Conservation (phyloP, 2,329 filamentous ascomycete species). For the Colletotrichum liriopes region DNA sequence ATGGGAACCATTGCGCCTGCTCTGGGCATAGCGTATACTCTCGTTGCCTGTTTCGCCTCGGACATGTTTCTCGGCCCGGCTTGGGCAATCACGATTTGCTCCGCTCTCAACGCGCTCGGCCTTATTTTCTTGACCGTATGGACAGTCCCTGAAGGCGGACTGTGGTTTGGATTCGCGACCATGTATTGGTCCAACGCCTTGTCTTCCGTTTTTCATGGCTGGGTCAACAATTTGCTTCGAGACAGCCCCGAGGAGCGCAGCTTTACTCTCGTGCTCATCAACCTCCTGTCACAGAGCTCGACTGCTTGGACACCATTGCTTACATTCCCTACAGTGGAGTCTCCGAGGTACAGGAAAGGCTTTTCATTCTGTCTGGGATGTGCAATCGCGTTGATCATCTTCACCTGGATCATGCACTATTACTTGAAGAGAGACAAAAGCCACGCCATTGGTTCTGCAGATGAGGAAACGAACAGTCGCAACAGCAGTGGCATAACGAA, state of each 20-base stretch:
- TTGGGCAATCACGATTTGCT: constrained; percentile 52
- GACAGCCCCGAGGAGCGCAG: constrained; percentile 30
- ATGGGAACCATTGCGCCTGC: constrained; percentile 50
- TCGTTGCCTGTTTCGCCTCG: constrained; percentile 16
- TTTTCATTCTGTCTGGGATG: constrained; percentile 55
- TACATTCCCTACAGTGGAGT: constrained; percentile 63
- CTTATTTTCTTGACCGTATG: constrained; percentile 64
- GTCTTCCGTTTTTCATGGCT: constrained; percentile 29
- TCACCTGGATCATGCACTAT: constrained; percentile 32
- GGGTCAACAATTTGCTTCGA: constrained; percentile 21
- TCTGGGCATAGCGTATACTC: constrained; percentile 18
- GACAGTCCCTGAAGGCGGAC: constrained; percentile 69
- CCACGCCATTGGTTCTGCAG: not conserved
- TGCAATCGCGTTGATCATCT: constrained; percentile 24
- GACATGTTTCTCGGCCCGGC: constrained; percentile 21
- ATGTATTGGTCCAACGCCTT: constrained; percentile 33
- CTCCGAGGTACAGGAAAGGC: constrained; percentile 59
- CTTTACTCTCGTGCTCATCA: constrained; percentile 28
- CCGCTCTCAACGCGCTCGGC: constrained; percentile 20
- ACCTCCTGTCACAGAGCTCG: constrained; percentile 66
- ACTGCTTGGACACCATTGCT: constrained; percentile 70
- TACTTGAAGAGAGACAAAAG: constrained; percentile 30
- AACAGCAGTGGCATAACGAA: not conserved
- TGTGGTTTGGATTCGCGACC: constrained; percentile 68
- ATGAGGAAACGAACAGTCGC: not conserved